Conservation (phyloP, 2,329 filamentous ascomycete genomes). For the Trichoderma asperellum region DNA sequence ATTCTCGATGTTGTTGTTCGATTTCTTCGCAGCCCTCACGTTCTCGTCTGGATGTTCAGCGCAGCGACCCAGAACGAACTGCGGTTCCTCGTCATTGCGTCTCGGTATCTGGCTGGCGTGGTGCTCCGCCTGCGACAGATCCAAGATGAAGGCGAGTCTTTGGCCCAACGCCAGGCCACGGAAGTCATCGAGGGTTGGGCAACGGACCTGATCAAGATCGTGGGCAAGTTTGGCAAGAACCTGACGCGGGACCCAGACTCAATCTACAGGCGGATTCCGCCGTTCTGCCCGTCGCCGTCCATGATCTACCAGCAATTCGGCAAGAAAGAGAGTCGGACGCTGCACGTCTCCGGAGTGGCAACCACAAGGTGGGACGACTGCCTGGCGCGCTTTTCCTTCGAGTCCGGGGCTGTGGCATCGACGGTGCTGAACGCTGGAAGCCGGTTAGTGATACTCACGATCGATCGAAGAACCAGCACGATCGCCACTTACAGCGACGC, state of each 20-base stretch:
- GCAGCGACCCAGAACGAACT: neutral
- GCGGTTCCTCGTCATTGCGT: neutral
- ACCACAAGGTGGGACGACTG: neutral
- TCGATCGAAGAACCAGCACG: neutral
- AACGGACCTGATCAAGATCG: neutral
- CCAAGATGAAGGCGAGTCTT: neutral
- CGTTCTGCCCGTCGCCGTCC: neutral
- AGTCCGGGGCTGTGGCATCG: neutral
- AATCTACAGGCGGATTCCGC: neutral
- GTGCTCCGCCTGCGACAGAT: neutral
- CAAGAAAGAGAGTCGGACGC: neutral
- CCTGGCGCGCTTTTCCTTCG: neutral
- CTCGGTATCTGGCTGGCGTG: neutral
- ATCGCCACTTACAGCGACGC: neutral
- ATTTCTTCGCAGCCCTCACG: neutral
- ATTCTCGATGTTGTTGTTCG: neutral
- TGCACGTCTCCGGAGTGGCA: neutral
- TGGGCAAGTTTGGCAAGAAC: neutral
- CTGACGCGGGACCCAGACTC: neutral
- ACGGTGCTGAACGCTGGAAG: neutral
- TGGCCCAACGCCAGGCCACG: neutral
- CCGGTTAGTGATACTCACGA: neutral
- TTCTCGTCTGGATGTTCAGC: neutral
- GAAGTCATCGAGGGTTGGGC: neutral
- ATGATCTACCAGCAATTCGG: conserved; percentile 1